phyloP scores from a whole-genome alignment of 1,284 basidiomycete genomes.

The Athelia sp. region DNA sequence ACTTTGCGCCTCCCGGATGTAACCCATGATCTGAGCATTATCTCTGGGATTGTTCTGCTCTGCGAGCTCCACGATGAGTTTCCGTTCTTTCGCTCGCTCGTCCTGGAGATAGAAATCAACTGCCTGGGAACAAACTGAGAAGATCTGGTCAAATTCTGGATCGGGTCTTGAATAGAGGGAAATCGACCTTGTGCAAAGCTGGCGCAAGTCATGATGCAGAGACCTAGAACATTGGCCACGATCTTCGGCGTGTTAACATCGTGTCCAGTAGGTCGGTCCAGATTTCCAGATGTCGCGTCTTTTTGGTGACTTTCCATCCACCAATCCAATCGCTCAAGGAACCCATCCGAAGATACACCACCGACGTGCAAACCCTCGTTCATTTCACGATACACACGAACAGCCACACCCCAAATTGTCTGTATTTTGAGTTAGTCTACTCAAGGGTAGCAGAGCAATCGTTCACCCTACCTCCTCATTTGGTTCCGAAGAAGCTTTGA shows the following conservation, averaged over 20 bases:
- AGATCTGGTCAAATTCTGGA: background rate
- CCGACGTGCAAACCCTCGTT: no score
- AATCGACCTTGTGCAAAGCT: background rate
- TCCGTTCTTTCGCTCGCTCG: background rate
- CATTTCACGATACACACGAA: no score
- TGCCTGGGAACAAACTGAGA: background rate
- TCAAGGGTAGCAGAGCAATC: no score
- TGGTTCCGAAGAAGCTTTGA: background rate
- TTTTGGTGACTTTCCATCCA: no score
- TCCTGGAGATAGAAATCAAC: background rate
- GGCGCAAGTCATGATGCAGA: constrained; percentile 2
- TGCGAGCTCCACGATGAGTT: background rate
- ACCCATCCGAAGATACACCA: no score
- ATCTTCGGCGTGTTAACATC: background rate
- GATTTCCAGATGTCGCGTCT: no score
- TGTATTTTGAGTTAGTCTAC: no score
- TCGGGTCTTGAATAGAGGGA: background rate
- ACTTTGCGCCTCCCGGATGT: constrained; percentile 5
- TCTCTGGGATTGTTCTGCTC: background rate
- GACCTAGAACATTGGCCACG: constrained; percentile 1
- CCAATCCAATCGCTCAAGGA: no score
- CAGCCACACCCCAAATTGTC: no score
- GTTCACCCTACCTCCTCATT: background rate
- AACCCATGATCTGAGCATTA: constrained; percentile 3
- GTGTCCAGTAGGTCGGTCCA: no score